Evolutionary conservation across 2,329 filamentous ascomycete genomes (phyloP).

Genomic region (Xylariomycetidae sp.): DNA sequence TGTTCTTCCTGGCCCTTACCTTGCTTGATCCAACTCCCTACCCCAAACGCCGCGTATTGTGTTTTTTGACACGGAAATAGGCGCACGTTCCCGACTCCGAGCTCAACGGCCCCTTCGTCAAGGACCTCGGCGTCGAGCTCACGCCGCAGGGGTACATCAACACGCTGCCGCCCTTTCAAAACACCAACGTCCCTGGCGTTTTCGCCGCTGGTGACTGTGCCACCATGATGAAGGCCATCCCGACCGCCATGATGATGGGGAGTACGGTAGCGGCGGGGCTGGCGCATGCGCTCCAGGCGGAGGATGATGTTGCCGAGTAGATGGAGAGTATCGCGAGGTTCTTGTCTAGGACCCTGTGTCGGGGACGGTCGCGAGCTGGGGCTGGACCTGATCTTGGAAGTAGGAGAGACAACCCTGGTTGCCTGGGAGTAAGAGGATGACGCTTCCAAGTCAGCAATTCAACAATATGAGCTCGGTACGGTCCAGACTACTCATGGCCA

Average conservation of each 20-base stretch:
- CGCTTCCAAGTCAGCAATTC: no score
- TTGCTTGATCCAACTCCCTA: no score
- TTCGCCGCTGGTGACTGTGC: conserved; percentile 48
- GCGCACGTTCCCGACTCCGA: conserved; percentile 31
- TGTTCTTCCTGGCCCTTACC: neutral
- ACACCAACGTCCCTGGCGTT: conserved; percentile 44
- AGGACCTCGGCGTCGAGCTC: conserved; percentile 38
- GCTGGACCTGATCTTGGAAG: no score
- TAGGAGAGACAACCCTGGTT: no score
- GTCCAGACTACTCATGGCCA: no score
- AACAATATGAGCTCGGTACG: no score
- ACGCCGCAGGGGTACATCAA: conserved; percentile 37
- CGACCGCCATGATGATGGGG: conserved; percentile 22
- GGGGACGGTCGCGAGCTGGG: no score
- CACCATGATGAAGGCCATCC: conserved; percentile 19
- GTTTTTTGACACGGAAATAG: conserved; percentile 4
- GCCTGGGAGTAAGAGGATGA: no score
- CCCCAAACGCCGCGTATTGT: no score
- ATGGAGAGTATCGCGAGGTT: no score
- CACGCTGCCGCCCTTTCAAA: conserved; percentile 36
- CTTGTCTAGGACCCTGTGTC: no score
- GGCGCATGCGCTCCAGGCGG: conserved; percentile 16
- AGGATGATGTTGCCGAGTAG: conserved; percentile 17
- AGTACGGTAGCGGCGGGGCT: conserved; percentile 14
- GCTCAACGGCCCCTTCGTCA: conserved; percentile 34